Evolutionary conservation across 202 grass and related monocot species (phyloP).

Genomic region (Brachypodium distachyon): DNA sequence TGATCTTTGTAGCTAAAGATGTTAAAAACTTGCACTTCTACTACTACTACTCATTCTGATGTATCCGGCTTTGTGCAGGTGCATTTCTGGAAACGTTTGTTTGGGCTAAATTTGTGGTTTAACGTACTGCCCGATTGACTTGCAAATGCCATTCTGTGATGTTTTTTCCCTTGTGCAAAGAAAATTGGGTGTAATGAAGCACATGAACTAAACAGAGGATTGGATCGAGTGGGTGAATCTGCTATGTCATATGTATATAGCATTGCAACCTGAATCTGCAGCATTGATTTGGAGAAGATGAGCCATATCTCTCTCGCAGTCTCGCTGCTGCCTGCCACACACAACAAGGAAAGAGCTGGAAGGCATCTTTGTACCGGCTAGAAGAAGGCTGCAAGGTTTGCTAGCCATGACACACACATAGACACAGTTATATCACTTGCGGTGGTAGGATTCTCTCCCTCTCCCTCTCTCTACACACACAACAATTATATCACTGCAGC

Average conservation of each 20-base stretch:
- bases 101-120: background rate
- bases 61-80: background rate
- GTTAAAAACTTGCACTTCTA: background rate
- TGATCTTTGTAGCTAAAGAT: background rate
- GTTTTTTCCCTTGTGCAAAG: background rate
- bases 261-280: background rate
- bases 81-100: background rate
- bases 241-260: background rate
- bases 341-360: background rate
- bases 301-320: background rate
- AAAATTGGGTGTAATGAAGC: background rate
- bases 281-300: background rate
- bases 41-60: background rate
- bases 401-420: background rate
- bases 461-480: background rate
- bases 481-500: background rate
- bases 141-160: background rate
- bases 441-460: background rate
- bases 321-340: background rate
- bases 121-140: background rate
- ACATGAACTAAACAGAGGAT: background rate
- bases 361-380: slow-evolving; percentile 31
- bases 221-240: background rate
- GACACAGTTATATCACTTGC: background rate
- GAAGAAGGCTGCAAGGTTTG: slow-evolving; percentile 11